Evolutionary conservation across 176 grass and related monocot genomes (phyloP).

Genomic region (Eremochloa ophiuroides): DNA sequence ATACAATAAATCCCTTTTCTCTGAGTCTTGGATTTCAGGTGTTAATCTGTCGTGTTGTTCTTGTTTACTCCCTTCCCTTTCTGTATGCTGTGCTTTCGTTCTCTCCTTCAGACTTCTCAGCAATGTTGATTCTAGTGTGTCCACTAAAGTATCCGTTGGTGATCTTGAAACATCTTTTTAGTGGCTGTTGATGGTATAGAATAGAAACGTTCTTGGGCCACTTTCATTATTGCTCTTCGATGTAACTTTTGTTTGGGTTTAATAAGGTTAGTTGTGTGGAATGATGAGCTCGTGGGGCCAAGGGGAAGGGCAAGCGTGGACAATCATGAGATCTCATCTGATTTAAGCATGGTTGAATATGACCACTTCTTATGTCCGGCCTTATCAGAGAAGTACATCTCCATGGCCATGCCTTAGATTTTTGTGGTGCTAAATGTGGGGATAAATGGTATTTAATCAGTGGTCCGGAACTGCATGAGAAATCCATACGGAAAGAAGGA

Average conservation of each 20-base stretch:
- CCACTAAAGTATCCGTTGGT: not conserved
- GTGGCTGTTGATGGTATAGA: slow-evolving; percentile 6
- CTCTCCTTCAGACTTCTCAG: not conserved
- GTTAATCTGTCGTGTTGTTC: not conserved
- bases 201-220: slow-evolving; percentile 20
- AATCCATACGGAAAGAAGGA: slow-evolving; percentile 17
- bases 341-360: slow-evolving; percentile 33
- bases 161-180: not conserved
- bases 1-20: not conserved
- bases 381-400: slow-evolving; percentile 42
- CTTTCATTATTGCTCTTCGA: slow-evolving; percentile 25
- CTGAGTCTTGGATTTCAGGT: not conserved
- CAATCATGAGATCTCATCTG: slow-evolving; percentile 37
- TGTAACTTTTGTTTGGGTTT: slow-evolving; percentile 34
- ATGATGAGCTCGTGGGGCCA: slow-evolving; percentile 1
- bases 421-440: slow-evolving; percentile 24
- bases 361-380: slow-evolving; percentile 9
- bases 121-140: not conserved
- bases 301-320: slow-evolving; percentile 18
- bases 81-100: not conserved
- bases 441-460: slow-evolving; percentile 13
- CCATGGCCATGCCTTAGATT: slow-evolving; percentile 19
- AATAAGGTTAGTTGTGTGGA: slow-evolving; percentile 13
- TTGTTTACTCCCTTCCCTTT: not conserved
- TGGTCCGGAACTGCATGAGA: slow-evolving; percentile 22